A percentile compares a stretch with the other conserved stretches of the same genome.
Conservation (phyloP, 805 yeast genomes). For the Saturnispora gosingensis region DNA sequence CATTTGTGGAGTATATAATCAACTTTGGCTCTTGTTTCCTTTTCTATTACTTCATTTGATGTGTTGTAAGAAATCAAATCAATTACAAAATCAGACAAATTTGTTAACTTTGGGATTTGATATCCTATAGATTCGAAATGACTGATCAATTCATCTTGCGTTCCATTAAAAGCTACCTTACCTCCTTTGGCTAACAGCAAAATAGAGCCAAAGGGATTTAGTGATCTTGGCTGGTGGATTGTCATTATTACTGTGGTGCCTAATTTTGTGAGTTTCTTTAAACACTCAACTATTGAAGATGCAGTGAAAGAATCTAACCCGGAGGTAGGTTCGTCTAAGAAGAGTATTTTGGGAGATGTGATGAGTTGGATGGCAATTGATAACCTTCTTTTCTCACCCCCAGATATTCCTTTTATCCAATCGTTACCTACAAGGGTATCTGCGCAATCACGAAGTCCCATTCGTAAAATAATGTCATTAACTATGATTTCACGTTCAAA, state of each 20-base stretch:
- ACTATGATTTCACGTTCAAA: constrained; percentile 39
- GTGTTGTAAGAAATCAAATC: constrained; percentile 58
- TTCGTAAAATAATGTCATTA: constrained; percentile 48
- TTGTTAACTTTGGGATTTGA: constrained; percentile 50
- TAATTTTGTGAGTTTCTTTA: constrained; percentile 43
- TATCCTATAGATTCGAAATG: constrained; percentile 45
- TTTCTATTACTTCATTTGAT: constrained; percentile 35
- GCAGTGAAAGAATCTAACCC: constrained; percentile 81
- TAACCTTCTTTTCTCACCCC: constrained; percentile 77
- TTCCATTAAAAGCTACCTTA: constrained; percentile 57
- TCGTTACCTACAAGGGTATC: constrained; percentile 58
- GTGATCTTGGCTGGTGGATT: constrained; percentile 77
- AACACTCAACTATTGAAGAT: constrained; percentile 50
- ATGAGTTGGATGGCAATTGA: constrained; percentile 74
- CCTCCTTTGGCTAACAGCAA: constrained; percentile 69
- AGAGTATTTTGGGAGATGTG: constrained; percentile 58
- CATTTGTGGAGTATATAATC: constrained; percentile 30
- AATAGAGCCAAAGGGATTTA: constrained; percentile 59
- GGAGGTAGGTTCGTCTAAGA: constrained; percentile 84
- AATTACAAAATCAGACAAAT: constrained; percentile 66
- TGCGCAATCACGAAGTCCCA: constrained; percentile 69
- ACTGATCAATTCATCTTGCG: constrained; percentile 32
- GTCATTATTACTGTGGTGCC: constrained; percentile 65
- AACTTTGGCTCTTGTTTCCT: constrained; percentile 33
- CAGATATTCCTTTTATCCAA: constrained; percentile 54